Evolutionary conservation across 2,329 filamentous ascomycete genomes (phyloP).

Genomic region (Westerdykella ornata): DNA sequence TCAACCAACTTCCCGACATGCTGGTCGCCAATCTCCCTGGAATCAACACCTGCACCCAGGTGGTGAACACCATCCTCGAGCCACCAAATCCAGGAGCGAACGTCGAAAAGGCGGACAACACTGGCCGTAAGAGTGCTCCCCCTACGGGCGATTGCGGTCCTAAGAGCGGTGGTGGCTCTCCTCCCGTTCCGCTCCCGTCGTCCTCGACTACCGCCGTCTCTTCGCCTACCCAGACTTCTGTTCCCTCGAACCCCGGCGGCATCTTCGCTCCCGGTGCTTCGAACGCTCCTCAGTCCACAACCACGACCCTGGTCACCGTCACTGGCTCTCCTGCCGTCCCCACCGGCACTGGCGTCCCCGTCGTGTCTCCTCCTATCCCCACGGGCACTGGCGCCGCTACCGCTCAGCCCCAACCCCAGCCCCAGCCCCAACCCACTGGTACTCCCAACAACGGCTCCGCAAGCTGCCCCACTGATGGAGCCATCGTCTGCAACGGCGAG

Average conservation of each 20-base stretch:
- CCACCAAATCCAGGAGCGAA: slow-evolving; percentile 62
- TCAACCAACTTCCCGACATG: slow-evolving; percentile 63
- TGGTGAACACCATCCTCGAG: slow-evolving; percentile 48
- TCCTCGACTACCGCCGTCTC: slow-evolving; percentile 1
- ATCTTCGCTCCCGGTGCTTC: slow-evolving; percentile 30
- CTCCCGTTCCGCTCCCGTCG: not conserved
- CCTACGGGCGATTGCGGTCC: slow-evolving; percentile 21
- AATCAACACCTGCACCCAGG: slow-evolving; percentile 49
- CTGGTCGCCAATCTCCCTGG: slow-evolving; percentile 60
- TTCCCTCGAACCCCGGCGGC: slow-evolving; percentile 20
- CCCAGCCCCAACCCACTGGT: slow-evolving; percentile 1
- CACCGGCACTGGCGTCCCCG: slow-evolving; percentile 10
- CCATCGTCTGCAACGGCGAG: slow-evolving; percentile 37
- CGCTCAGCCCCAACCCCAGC: no score
- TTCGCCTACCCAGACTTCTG: slow-evolving; percentile 1
- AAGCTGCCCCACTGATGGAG: slow-evolving; percentile 31
- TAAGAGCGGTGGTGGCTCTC: slow-evolving; percentile 8
- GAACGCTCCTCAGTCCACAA: slow-evolving; percentile 14
- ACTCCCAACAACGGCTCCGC: slow-evolving; percentile 5
- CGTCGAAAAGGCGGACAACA: slow-evolving; percentile 40
- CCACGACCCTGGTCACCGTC: slow-evolving; percentile 27
- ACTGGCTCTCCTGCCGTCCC: slow-evolving; percentile 14
- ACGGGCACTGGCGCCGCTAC: slow-evolving; percentile 5
- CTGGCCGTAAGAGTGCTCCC: slow-evolving; percentile 9
- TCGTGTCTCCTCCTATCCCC: slow-evolving; percentile 1